Base-by-base conservation (phyloP, 2,329 filamentous ascomycete genomes). In the Paraphoma sp. region DNA sequence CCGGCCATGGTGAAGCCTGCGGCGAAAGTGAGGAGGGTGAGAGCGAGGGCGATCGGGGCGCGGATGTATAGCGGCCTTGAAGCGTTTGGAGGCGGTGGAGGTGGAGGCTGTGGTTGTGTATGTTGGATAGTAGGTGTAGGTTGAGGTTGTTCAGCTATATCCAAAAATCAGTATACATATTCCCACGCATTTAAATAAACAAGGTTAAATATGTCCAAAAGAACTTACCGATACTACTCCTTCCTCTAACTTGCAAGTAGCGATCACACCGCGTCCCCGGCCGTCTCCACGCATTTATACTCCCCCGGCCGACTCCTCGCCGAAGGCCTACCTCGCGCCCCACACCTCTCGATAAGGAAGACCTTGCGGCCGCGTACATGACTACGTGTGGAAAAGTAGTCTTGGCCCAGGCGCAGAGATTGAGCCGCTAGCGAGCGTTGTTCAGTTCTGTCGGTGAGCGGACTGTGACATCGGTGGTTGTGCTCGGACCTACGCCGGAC, bases 1-100 rank as follows among this genome's bases (percentile, higher is more conserved):
- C 82, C 79, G 50, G 84, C 80, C 80, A 89, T 86, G 62, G 78
- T 73, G 79, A 88, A 84, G 62, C 87, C 87, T 57, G 86, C 51
- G 36, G 79, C 77, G 57, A 86, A 76, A 53, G 78, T 77, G 60
- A 83, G 53, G 67, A 84, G 68, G 31, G 79, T 78, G 57, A 83
- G 68, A 55, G 80, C 75, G 49, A 83, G 79, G 62, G 79, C 75
- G 47, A 82, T 59, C 43, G 82, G 68, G 33, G 82, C 76, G 38
- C 78, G 77, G 53, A 69, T 57, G 57, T 62, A 64, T 44, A 71
- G 59, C 4, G 70, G 69, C 23, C 60, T 57, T 57, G 59, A 65
- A n/a, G 49, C 3, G 3, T 45, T 45, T 14, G 30, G 57, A 36
- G 46, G 44, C 41, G 29, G 53, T 14, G 48, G n/a, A n/a, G n/a